phyloP scores from a whole-genome alignment of 805 yeast species.

The Candida dendrica region DNA sequence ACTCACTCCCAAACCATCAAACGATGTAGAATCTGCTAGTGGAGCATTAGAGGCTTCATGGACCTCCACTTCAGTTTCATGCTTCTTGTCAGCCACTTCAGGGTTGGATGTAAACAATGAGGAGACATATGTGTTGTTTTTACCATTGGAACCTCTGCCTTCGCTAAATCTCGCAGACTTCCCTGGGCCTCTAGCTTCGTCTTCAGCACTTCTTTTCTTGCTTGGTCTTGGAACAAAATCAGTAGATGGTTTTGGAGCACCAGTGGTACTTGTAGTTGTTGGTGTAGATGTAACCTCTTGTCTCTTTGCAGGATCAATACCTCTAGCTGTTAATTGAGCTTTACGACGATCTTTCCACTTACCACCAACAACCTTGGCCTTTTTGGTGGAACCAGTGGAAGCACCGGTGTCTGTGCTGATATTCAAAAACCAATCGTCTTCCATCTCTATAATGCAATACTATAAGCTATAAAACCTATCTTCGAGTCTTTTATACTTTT shows the following conservation, averaged over 20 bases:
- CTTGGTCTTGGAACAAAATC: constrained; percentile 5
- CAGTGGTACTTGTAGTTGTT: background rate
- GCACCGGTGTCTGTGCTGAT: constrained; percentile 43
- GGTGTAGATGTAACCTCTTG: background rate
- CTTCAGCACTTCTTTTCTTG: constrained; percentile 9
- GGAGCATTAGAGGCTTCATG: constrained; percentile 82
- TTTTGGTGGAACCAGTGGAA: constrained; percentile 15
- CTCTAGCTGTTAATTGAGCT: constrained; percentile 16
- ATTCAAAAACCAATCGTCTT: constrained; percentile 72
- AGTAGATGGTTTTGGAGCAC: background rate
- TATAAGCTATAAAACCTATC: no score
- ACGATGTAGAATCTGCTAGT: constrained; percentile 52
- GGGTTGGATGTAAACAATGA: constrained; percentile 76
- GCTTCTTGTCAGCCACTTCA: constrained; percentile 34
- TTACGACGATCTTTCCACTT: constrained; percentile 77
- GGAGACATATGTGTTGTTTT: constrained; percentile 65
- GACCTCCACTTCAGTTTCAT: constrained; percentile 26
- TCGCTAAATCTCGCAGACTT: constrained; percentile 37
- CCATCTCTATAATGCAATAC: no score
- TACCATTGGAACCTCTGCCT: constrained; percentile 44
- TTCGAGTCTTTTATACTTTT: no score
- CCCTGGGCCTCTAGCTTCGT: constrained; percentile 15
- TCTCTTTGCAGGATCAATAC: constrained; percentile 2
- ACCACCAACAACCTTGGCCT: constrained; percentile 55
- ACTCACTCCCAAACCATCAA: constrained; percentile 64